These are phyloP conservation scores for Tolypocladium nubicola DNA, from an alignment of 2,329 filamentous ascomycete species.

Conservation along the genomic window DNA sequence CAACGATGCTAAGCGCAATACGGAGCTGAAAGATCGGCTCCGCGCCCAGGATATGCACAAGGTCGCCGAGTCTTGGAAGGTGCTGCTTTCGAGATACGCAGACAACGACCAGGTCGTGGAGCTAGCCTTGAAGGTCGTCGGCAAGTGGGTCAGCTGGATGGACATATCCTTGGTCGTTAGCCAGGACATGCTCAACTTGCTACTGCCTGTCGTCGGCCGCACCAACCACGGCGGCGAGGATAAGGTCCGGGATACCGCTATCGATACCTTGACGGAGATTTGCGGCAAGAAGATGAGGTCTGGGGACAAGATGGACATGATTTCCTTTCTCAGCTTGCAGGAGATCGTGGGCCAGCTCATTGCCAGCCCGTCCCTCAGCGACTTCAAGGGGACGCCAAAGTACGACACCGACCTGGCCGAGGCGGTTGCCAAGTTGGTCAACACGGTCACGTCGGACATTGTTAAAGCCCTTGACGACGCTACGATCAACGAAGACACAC, in stretches of 20 bases:
- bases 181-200: constrained; percentile 70
- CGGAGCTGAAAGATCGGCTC: constrained; percentile 82
- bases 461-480: constrained; percentile 71
- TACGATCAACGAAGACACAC: constrained; percentile 50
- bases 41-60: constrained; percentile 79
- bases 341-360: constrained; percentile 81
- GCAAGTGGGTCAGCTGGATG: constrained; percentile 98
- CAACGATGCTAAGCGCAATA: constrained; percentile 75
- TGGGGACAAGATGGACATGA: constrained; percentile 87
- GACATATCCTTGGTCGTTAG: constrained; percentile 92
- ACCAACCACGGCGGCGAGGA: constrained; percentile 56
- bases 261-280: constrained; percentile 92
- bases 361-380: constrained; percentile 67
- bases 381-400: constrained; percentile 67
- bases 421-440: constrained; percentile 89
- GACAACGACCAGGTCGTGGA: constrained; percentile 67
- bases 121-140: constrained; percentile 82
- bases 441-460: constrained; percentile 78
- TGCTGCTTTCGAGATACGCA: constrained; percentile 71
- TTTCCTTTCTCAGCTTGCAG: constrained; percentile 78
- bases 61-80: constrained; percentile 83
- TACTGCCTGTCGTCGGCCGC: constrained; percentile 82
- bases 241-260: constrained; percentile 78
- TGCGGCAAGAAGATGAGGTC: constrained; percentile 97
- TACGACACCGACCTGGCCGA: constrained; percentile 96